Base-by-base conservation (phyloP, 495 filamentous ascomycete genomes). In the Hypoxylon perforatum region DNA sequence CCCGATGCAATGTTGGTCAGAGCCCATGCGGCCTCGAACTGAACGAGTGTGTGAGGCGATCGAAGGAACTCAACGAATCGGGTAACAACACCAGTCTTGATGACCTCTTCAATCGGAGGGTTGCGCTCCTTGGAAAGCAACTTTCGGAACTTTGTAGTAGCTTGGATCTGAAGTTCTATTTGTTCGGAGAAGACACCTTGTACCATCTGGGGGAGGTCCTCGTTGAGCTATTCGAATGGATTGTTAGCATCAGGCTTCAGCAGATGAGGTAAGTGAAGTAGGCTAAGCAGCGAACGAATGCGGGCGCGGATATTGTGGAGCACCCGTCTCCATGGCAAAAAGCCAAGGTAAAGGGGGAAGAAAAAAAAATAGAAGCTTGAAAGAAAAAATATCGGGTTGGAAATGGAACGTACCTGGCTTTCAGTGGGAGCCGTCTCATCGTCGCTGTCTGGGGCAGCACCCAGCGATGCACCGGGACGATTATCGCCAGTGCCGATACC, bases 21-120 rank as follows among this genome's bases (percentile, higher is more conserved):
- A 65, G 96, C 96, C 96, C 96, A 99, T 9, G 96, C 96, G 70
- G 96, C 95, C 81, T 99, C 96, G 77, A 99, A 99, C 80, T 99
- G 96, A 49, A 99, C 96, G 21, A 99, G 86, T 28, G 96, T 99
- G 76, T 99, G 96, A 53, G 96, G 96, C 25, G 96, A 99, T 56
- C 93, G 90, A 54, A 99, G 93, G 81, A 99, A 99, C 77, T 97
- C 91, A 73, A 99, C 96, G 74, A 99, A 99, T 73, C 96, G 90
- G 80, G 88, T 88, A 44, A 99, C 96, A 61, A 99, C 96, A 63
- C 96, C 96, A 59, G 96, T 98, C 86, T 97, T 95, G 75, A 99
- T 98, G 63, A 99, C 96, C 70, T 94, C 92, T 79, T 99, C 96
- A 75, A 99, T 99, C 18, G 96, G 95, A 15, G 96, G 96, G 80